Conservation (phyloP, 805 yeast species). For the Scheffersomyces amazonensis region DNA sequence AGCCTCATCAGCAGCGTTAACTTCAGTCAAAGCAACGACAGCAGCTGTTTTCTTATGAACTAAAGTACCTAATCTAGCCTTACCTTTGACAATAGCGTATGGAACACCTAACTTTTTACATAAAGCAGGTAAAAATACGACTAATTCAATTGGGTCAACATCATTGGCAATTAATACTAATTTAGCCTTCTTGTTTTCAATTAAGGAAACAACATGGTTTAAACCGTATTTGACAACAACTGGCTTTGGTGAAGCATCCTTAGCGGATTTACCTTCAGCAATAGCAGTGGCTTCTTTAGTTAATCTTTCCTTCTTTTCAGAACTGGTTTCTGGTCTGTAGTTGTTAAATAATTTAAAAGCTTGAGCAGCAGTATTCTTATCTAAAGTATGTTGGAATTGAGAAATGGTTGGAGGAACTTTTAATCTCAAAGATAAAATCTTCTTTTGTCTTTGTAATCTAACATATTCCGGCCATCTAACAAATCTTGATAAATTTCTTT, state of each 20-base stretch:
- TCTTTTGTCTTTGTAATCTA: conserved; percentile 98
- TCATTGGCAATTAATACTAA: conserved; percentile 97
- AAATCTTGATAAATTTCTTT: conserved; percentile 92
- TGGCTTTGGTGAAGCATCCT: conserved; percentile 96
- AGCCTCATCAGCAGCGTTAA: conserved; percentile 90
- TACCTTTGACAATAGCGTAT: conserved; percentile 44
- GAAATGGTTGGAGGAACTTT: conserved; percentile 99
- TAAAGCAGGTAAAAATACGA: conserved; percentile 95
- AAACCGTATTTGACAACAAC: conserved; percentile 96
- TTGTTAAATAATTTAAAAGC: conserved; percentile 96
- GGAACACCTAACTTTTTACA: conserved; percentile 99
- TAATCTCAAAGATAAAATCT: conserved; percentile 90
- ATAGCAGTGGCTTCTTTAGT: conserved; percentile 98
- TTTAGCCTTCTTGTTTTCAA: conserved; percentile 98
- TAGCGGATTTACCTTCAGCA: conserved; percentile 96
- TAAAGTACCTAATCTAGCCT: conserved; percentile 54
- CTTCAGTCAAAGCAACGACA: conserved; percentile 96
- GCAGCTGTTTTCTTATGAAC: conserved; percentile 98
- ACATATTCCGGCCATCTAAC: conserved; percentile 99
- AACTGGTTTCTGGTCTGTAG: conserved; percentile 97
- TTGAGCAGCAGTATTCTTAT: conserved; percentile 98
- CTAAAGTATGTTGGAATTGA: conserved; percentile 93
- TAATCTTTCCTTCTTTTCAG: conserved; percentile 98
- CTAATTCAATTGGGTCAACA: conserved; percentile 98
- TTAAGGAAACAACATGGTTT: conserved; percentile 95